phyloP scores from a whole-genome alignment of 768 basidiomycete species.

The Russula ochroleuca region DNA sequence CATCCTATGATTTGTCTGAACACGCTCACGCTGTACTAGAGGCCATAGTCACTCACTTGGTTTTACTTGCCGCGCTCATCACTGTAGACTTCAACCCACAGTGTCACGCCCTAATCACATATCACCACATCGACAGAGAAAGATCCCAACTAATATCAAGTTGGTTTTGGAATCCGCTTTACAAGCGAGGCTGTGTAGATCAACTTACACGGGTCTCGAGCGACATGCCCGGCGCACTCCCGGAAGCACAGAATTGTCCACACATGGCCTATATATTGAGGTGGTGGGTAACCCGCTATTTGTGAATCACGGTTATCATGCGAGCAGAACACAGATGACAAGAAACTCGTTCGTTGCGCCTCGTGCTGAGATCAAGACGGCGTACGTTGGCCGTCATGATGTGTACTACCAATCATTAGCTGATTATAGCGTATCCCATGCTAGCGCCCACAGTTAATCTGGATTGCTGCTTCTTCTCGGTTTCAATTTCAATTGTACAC shows the following conservation, averaged over 20 bases:
- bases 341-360: constrained; percentile 59
- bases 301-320: background rate
- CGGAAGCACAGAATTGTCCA: constrained; percentile 54
- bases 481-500: background rate
- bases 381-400: constrained; percentile 35
- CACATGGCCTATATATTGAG: constrained; percentile 60
- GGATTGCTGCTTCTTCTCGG: constrained; percentile 33
- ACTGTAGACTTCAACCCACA: background rate
- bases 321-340: constrained; percentile 43
- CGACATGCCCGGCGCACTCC: constrained; percentile 46
- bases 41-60: background rate
- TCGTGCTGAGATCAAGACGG: constrained; percentile 47
- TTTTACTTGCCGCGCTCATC: background rate
- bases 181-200: constrained; percentile 53
- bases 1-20: background rate
- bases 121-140: constrained; percentile 38
- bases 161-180: constrained; percentile 56
- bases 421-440: constrained; percentile 64
- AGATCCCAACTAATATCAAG: constrained; percentile 56
- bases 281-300: constrained; percentile 38
- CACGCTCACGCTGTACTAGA: background rate
- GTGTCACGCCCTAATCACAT: constrained; percentile 43
- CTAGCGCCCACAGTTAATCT: constrained; percentile 57
- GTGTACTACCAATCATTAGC: constrained; percentile 32
- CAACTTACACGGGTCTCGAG: background rate